Evolutionary conservation across 306 rosid genomes (phyloP), one percentile per base, ranked within the genome.

Genomic region (Phaseolus lunatus): DNA sequence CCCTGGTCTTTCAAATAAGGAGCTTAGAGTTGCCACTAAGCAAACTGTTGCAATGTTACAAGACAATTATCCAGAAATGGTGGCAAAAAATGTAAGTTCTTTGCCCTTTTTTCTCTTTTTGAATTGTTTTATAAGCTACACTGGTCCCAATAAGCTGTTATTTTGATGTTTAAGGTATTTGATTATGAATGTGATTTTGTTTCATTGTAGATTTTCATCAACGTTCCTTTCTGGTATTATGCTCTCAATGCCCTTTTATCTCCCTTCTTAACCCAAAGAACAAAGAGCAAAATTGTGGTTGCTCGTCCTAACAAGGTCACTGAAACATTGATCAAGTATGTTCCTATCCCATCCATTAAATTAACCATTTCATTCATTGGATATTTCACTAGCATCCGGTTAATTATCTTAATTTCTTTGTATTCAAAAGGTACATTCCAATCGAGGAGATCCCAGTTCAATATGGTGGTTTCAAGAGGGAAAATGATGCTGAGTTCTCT

Each of bases 171-270:
- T 31, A 24, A 23, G 18, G 68, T 47, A 12, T 59, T 52, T 77
- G 81, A 77, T 12, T 14, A 33, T 57, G 5, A 22, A 31, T 41
- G 67, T 69, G 67, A 3, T 50, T 64, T 29, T 76, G 41, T 68
- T 76, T 72, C 66, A 7, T 69, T 85, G 72, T 31, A 87, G 90
- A 78, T 87, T 57, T 84, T 87, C 82, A 87, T 87, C 82, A 87
- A 87, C 80, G 90, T 80, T 58, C 90, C 90, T 39, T 87, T 85
- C 71, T 87, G 90, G 90, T 85, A 75, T 52, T 87, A 87, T 75
- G 90, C 90, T 59, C 68, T 87, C 14, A 84, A 66, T 73, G 87
- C 88, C 3, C 84, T 87, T 16, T 44, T 85, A 19, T 85, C 84
- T 18, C 90, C 90, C 7, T 87, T 87, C 85, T 70, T 87, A 44